Percentiles rank a stretch among this genome's conserved stretches.
These are phyloP conservation scores for Paraleonurus japonicus DNA, from an alignment of 257 asterid genomes.

Conservation along the genomic window DNA sequence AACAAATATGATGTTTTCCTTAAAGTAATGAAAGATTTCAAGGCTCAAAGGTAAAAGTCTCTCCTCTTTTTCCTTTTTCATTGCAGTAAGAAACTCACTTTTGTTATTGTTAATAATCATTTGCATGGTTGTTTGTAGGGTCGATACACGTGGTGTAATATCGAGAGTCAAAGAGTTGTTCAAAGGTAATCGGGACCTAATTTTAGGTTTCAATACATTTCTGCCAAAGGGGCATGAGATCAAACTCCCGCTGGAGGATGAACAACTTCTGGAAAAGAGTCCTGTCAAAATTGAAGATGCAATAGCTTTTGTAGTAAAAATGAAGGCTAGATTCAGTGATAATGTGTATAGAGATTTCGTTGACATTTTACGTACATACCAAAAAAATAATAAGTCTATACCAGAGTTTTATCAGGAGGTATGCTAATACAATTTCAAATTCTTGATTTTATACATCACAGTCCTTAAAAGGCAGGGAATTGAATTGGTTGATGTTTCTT, in stretches of 20 bases:
- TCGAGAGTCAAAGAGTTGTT: slow-evolving; percentile 78
- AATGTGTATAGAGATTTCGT: slow-evolving; percentile 88
- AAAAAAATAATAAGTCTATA: slow-evolving; percentile 65
- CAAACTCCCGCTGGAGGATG: slow-evolving; percentile 66
- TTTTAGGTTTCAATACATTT: slow-evolving; percentile 93
- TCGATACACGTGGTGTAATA: slow-evolving; percentile 65
- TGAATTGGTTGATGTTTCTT: slow-evolving; percentile 21
- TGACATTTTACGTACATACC: slow-evolving; percentile 83
- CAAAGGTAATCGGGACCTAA: slow-evolving; percentile 73
- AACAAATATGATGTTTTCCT: slow-evolving; percentile 74
- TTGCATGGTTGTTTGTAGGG: slow-evolving; percentile 44
- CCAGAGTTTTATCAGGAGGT: slow-evolving; percentile 88
- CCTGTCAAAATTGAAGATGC: slow-evolving; percentile 82
- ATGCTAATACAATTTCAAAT: slow-evolving; percentile 19
- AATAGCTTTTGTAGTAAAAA: slow-evolving; percentile 72
- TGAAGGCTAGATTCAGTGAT: slow-evolving; percentile 84
- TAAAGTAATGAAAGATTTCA: slow-evolving; percentile 93
- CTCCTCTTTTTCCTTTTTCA: slow-evolving; percentile 6
- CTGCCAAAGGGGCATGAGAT: slow-evolving; percentile 83
- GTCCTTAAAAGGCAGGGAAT: background rate
- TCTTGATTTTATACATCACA: slow-evolving; percentile 16
- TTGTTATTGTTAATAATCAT: background rate
- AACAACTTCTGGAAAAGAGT: slow-evolving; percentile 55
- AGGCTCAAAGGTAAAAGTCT: slow-evolving; percentile 68
- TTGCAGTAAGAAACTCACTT: slow-evolving; percentile 8